Base-by-base conservation (phyloP, 768 basidiomycete genomes). In the Lactifluus hygrophoroides region DNA sequence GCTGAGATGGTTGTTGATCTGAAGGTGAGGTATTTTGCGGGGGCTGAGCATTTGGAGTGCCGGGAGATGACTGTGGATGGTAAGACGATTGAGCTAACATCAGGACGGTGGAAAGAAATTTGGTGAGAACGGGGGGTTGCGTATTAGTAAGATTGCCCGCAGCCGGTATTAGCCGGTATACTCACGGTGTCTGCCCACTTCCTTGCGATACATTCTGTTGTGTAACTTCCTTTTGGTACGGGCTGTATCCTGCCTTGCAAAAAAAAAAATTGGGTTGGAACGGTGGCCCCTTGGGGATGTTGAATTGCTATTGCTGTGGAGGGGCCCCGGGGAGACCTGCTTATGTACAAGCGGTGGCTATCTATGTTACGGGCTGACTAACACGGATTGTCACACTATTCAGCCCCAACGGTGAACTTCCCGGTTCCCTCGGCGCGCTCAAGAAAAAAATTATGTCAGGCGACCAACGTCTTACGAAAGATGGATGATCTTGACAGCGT, bases 121-220 rank as follows among this genome's bases (percentile, higher is more conserved):
- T 62, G 59, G 64, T 61, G 62, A 63, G 65, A 61, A 65, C 60
- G 49, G 57, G 57, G 32, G 47, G 45, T 46, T 27, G 57, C 63
- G 68, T 70, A 70, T 70, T 70, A 70, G 69, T 70, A 70, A 70
- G 69, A 70, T 61, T 58, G 49, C 55, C 60, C 62, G 42, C 61
- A 51, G 55, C 46, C 62, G 61, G 63, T 28, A 21, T 45, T 53
- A n/a, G 57, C 61, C 63, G 62, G 49, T 56, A 51, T 64, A 64
- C 63, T 64, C 63, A 64, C 63, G 63, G 48, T 62, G 42, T 34
- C 37, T 17, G 1, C 43, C 27, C n/a, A 17, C 42, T n/a, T 56
- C 59, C 3, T 45, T 43, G 9, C 35, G 40, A 16, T 55, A 50
- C 58, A 51, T 40, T 7, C n/a, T 45, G 28, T n/a, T 38, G 16